Base-by-base conservation (phyloP, 345 rosid species). In the Linum tenue region DNA sequence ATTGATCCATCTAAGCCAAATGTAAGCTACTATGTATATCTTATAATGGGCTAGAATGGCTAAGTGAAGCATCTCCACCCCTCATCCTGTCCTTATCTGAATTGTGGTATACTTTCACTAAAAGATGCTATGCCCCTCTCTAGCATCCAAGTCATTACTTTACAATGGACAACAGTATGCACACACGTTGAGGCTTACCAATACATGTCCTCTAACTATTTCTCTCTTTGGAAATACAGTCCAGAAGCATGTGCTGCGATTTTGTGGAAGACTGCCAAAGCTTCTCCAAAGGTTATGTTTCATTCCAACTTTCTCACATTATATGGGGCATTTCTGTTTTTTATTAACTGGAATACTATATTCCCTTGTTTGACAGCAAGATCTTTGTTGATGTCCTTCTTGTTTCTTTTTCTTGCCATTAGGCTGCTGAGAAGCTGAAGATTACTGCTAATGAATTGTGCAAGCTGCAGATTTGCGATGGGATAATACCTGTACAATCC, bases 361-460 rank as follows among this genome's bases (percentile, higher is more conserved):
- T 48, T 9, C 53, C 14, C 53, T 48, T 48, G 12, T 9, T 48
- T 48, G 15, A 48, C 53, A 12, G 53, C 3, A 9, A 15, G 53
- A 48, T 48, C 53, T 48, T 48, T 48, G 14, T 48, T 48, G 9
- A 12, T 48, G 11, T 48, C 14, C 14, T 48, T 9, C 9, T 48
- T 48, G 53, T 12, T 22, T 9, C 53, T 9, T 41, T 4, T 48
- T 48, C 51, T 37, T 38, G 58, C 40, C 65, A 50, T 3, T 50
- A 72, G 76, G 79, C 73, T 56, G 73, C 76, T 64, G 73, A 51
- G 56, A 76, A 72, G 37, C 67, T 76, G 37, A 71, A 61, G 70
- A 71, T 76, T 50, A 76, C 76, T 65, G 79, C 76, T 39, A 73
- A 69, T 69, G 79, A 72, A 56, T 73, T 68, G 69, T 76, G 66